phyloP scores from a whole-genome alignment of 805 yeast species.

The Komagataella mondaviorum region DNA sequence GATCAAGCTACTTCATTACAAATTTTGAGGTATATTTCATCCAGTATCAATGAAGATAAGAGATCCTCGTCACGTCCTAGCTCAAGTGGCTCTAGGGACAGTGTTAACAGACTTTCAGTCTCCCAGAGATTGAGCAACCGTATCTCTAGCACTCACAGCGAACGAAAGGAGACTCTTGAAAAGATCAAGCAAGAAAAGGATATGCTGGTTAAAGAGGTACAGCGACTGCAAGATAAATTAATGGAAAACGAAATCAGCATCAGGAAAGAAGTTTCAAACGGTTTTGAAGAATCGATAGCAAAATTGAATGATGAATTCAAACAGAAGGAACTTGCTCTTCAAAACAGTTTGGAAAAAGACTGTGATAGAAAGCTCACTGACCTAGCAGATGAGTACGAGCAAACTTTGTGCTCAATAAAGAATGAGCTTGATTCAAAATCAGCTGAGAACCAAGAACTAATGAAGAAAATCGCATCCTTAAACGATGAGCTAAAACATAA shows the following conservation, averaged over 20 bases:
- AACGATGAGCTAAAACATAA: not conserved
- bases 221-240: slow-evolving; percentile 4
- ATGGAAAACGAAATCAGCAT: slow-evolving; percentile 8
- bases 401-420: slow-evolving; percentile 18
- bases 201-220: slow-evolving; percentile 6
- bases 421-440: slow-evolving; percentile 5
- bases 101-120: not conserved
- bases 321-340: slow-evolving; percentile 11
- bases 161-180: not conserved
- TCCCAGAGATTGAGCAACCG: not conserved
- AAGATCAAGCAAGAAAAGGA: slow-evolving; percentile 7
- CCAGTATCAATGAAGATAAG: slow-evolving; percentile 11
- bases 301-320: slow-evolving; percentile 10
- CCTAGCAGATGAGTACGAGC: slow-evolving; percentile 18
- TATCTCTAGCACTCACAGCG: slow-evolving; percentile 2
- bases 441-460: not conserved
- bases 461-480: not conserved
- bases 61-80: slow-evolving; percentile 7
- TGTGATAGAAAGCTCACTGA: slow-evolving; percentile 23
- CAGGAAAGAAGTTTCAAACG: slow-evolving; percentile 14
- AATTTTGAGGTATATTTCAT: slow-evolving; percentile 14
- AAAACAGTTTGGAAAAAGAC: slow-evolving; percentile 16
- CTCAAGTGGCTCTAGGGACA: slow-evolving; percentile 1
- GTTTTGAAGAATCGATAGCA: slow-evolving; percentile 11
- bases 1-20: slow-evolving; percentile 20